Evolutionary conservation across 1,284 basidiomycete genomes (phyloP), one percentile per base, ranked within the genome.

Genomic region (Ceratobasidium sp.): DNA sequence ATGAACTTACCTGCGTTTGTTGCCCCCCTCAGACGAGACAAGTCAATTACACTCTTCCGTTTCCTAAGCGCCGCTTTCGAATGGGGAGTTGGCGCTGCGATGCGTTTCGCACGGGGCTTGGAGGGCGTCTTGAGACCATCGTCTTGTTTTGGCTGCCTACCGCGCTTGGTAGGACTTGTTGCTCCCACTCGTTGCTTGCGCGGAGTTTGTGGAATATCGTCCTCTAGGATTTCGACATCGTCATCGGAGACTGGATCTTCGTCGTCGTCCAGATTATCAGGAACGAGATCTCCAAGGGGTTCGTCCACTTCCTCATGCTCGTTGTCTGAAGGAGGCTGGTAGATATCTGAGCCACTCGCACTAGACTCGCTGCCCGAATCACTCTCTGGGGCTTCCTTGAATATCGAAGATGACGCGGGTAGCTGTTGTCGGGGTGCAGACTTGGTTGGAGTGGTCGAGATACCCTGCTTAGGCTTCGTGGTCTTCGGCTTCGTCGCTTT

Each of bases 81-180:
- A 77, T 89, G 89, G 21, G 90, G 90, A 0, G 90, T 91, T 4
- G 89, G 88, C 32, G 85, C 85, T 1, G 83, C 72, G 26, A 73
- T 74, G 5, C 57, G 64, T 30, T 73, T 73, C 46, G 21, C 18
- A 23, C 71, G 71, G n/a, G 61, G 54, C 21, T 54, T 52, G 16
- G 62, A 72, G 0, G 75, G 75, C 2, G 74, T 75, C 23, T 59
- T 69, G 43, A 64, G 67, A 26, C 38, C 43, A 43, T 44, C 57
- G 21, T 63, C 30, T 3, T 59, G 41, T 28, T 54, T 55, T 43
- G 35, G 49, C 26, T 61, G 30, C 46, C 63, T n/a, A 35, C 66
- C 43, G 2, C 52, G 41, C 54, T 73, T 73, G 14, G 52, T 43
- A 32, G 72, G 59, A 21, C 35, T 52, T 16, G 59, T 18, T 41